Evolutionary conservation across 495 filamentous ascomycete species (phyloP), one percentile per base, ranked within the genome.

Genomic region (Lophiotrema nucula): DNA sequence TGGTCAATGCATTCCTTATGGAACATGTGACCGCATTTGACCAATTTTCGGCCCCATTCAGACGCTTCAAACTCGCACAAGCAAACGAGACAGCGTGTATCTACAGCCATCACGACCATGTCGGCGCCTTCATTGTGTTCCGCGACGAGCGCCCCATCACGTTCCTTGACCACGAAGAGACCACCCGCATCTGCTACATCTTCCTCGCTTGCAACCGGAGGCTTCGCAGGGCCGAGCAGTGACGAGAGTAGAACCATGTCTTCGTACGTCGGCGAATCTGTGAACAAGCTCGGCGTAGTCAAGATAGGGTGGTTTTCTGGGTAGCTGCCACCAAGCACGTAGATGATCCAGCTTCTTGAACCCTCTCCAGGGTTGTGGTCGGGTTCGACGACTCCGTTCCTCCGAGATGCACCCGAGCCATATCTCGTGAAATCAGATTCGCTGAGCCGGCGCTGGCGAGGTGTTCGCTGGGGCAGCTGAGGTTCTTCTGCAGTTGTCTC

Each of bases 181-280:
- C 87, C 87, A 13, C 81, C 81, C 15, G 87, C 84, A 21, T 80
- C 78, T 31, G 80, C 82, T 35, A 90, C 76, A 58, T 89, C 87
- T 41, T 82, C 81, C 49, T 81, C 78, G 52, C 77, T 80, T 22
- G 87, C 87, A 44, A 90, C 87, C 3, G 86, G 86, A 2, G 86
- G 86, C 60, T 89, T 90, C 2, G 82, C 87, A 31, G 87, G 87
- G 0, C 87, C 87, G 25, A 90, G 73, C 24, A 90, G 76, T 12
- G 84, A 85, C 15, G 84, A 87, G 2, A 90, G 74, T 24, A 90
- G 70, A 46, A 88, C 79, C 87, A 90, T 89, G 63, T 90, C 87
- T 70, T 90, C 87, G 60, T 90, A 89, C 1, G 87, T 88, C 18
- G 87, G 87, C 53, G 85, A 85, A 73, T 90, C 87, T 22, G 86